Conservation (phyloP, 2,329 filamentous ascomycete genomes). For the Tolypocladium tundrense region DNA sequence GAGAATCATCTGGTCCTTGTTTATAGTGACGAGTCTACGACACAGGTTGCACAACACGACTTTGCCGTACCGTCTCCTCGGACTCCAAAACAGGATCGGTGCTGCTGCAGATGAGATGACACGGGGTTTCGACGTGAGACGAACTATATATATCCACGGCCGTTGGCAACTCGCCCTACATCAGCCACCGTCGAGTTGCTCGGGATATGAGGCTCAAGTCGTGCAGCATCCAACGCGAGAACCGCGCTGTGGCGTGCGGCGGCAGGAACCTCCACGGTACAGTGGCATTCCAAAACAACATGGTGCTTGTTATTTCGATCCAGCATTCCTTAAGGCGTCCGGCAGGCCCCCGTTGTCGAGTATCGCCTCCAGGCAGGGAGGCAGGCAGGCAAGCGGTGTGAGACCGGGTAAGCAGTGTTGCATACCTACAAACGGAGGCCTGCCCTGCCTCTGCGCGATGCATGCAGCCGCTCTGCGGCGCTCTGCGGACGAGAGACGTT, state of each 20-base stretch:
- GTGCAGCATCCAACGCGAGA: not conserved
- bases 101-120: not conserved
- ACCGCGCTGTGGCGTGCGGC: not conserved
- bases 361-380: too few species aligned
- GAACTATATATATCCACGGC: too few species aligned
- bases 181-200: not conserved
- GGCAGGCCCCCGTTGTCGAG: not conserved
- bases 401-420: not conserved
- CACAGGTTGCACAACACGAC: not conserved
- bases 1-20: not conserved
- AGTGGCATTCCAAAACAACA: not conserved
- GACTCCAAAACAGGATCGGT: not conserved
- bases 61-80: not conserved
- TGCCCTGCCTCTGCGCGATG: not conserved
- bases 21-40: not conserved
- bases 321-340: not conserved
- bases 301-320: not conserved
- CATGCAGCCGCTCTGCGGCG: slow-evolving; percentile 1
- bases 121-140: not conserved
- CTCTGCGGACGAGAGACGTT: not conserved
- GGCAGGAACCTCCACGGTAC: not conserved
- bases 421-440: not conserved
- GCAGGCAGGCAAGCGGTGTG: not conserved
- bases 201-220: not conserved
- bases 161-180: not conserved